Evolutionary conservation across 768 basidiomycete species (phyloP).

Genomic region (Leccinum sublutescens): DNA sequence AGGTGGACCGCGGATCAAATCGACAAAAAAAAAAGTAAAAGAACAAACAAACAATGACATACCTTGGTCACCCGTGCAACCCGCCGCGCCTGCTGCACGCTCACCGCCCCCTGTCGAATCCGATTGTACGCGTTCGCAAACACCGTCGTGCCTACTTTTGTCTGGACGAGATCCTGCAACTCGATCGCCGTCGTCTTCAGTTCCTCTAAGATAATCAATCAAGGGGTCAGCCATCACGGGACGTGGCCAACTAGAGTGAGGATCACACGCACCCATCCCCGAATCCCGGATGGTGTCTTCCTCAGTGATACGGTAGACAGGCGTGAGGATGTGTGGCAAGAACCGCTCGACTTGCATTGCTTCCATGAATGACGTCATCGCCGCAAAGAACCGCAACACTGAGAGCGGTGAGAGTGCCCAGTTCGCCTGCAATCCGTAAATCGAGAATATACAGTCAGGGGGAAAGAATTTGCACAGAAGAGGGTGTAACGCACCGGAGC

Average conservation of each 20-base stretch:
- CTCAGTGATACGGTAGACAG: conserved; percentile 83
- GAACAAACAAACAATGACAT: conserved; percentile 7
- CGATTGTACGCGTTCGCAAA: conserved; percentile 79
- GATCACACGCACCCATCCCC: conserved; percentile 61
- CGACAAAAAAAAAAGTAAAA: no score
- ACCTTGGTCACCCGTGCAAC: conserved; percentile 54
- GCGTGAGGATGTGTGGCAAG: conserved; percentile 81
- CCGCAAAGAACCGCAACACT: conserved; percentile 90
- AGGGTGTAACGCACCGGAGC: conserved; percentile 19
- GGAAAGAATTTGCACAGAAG: neutral
- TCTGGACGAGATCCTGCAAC: conserved; percentile 82
- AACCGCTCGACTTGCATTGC: conserved; percentile 57
- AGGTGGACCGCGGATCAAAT: neutral
- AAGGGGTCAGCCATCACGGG: neutral
- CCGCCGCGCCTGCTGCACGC: conserved; percentile 70
- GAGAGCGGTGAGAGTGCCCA: conserved; percentile 84
- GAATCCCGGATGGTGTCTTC: conserved; percentile 80
- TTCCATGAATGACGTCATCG: conserved; percentile 77
- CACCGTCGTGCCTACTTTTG: conserved; percentile 82
- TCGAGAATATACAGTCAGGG: neutral
- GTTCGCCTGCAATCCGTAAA: conserved; percentile 48
- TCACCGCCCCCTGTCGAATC: conserved; percentile 69
- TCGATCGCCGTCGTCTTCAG: conserved; percentile 79
- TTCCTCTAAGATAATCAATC: conserved; percentile 60
- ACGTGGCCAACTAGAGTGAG: conserved; percentile 37